Evolutionary conservation across 148 eudicot genomes (phyloP), one percentile per base, ranked within the genome.

Genomic region (Rheum nobile): DNA sequence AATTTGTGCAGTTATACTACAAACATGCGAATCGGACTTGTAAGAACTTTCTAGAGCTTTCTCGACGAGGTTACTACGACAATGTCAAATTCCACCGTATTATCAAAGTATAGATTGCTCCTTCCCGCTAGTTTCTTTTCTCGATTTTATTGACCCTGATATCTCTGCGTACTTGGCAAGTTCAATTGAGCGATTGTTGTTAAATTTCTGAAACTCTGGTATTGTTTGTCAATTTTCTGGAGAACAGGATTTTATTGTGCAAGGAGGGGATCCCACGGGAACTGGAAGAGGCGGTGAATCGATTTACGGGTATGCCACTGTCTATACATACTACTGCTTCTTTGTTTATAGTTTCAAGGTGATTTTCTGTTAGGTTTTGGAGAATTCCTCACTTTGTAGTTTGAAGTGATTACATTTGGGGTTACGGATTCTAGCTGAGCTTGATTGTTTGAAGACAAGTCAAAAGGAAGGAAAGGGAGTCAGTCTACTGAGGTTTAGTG

Each of bases 241-340:
- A 74, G 77, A 21, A n/a, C 77, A 93, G 97, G 98, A 89, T 72
- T 94, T 94, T 55, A 91, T 94, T 8, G 93, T 94, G 75, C 98
- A 94, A 85, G 98, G 98, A 24, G 98, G 98, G 26, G 98, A 94
- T 83, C 98, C 98, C 24, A 89, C 97, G 54, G 98, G 91, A 4
- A 91, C 98, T 69, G 98, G 98, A 72, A 83, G 98, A 44, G 97
- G 98, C 29, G 98, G 98, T 50, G 86, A 88, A 79, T 91, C 97
- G 19, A 94, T 91, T 73, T 94, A 94, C 69, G 98, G 98, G 97
- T 88, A 80, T 61, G 78, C 22, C 21, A 26, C 17, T 26, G n/a
- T 39, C 42, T 28, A 69, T 32, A 4, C 16, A 61, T 14, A 29
- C 70, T 31, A 7, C 32, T 65, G 17, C 39, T 2, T 32, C 11